Base-by-base conservation (phyloP, 768 basidiomycete species). In the Phlegmacium glaucopus region DNA sequence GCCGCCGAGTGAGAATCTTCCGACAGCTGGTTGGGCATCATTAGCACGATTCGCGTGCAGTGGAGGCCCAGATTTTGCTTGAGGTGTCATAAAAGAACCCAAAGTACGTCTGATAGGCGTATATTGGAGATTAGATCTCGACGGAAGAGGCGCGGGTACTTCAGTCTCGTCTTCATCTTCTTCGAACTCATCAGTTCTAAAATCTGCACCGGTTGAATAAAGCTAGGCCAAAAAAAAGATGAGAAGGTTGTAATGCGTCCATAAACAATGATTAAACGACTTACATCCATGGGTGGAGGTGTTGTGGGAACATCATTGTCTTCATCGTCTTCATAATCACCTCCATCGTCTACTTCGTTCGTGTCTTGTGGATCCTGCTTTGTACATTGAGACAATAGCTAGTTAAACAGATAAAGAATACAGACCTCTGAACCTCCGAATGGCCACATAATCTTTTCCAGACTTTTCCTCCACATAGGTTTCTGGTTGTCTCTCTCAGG, bases 21-120 rank as follows among this genome's bases (percentile, higher is more conserved):
- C 58, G 18, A 54, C 54, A 8, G 44, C 41, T 6, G 36, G 41
- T 44, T 47, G 51, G 42, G 2, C 54, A 38, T 53, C 53, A 9
- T 2, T 5, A 22, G 22, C 22, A 22, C 22, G 22, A 5, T 22
- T 22, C 22, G 22, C 22, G 5, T 22, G 22, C 22, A 5, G 22
- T 22, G 5, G 22, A 22, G 22, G 22, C 22, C 22, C 22, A 22
- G 2, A 5, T 22, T 22, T 22, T 22, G 60, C 56, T 61, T 83
- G 82, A 0, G 83, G 83, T 1, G 80, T 84, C 78, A 81, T 79
- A 64, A 84, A 85, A 5, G 65, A 62, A 15, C 69, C 67, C 12
- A 72, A 47, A 27, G 53, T 32, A 15, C 63, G 57, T 36, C 67
- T 57, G 26, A 63, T 54, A n/a, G 68, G 61, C 28, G 71, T 68